These are phyloP conservation scores for Solanum rostratum DNA, from an alignment of 257 asterid genomes.

Conservation along the genomic window DNA sequence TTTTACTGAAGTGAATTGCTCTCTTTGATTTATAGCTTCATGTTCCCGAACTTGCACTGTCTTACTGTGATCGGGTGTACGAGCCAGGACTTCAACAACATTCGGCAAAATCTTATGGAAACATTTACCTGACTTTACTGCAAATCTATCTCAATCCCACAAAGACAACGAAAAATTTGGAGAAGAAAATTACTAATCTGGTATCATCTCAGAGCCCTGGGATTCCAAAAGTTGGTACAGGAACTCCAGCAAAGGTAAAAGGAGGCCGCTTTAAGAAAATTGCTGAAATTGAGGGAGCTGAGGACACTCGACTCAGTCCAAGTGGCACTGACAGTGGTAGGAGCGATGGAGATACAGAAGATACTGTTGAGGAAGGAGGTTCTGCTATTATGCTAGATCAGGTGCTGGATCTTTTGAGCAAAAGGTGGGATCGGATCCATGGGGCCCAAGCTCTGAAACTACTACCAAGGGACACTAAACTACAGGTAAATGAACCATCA, in stretches of 20 bases:
- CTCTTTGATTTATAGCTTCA: conserved; percentile 42
- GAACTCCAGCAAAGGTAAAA: conserved; percentile 31
- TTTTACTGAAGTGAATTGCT: not conserved
- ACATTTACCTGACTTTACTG: conserved; percentile 75
- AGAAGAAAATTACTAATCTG: conserved; percentile 56
- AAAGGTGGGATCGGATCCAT: conserved; percentile 90
- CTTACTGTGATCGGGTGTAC: conserved; percentile 85
- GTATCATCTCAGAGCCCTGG: conserved; percentile 45
- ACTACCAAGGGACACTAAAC: conserved; percentile 84
- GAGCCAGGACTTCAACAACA: conserved; percentile 54
- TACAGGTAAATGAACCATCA: conserved; percentile 40
- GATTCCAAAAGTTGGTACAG: conserved; percentile 35
- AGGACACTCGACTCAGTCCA: conserved; percentile 59
- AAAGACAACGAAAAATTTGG: conserved; percentile 68
- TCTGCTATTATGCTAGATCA: conserved; percentile 81
- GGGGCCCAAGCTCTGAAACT: conserved; percentile 93
- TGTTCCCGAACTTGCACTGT: conserved; percentile 86
- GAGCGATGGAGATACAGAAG: conserved; percentile 87
- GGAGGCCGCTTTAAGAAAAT: conserved; percentile 51
- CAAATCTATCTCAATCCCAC: conserved; percentile 86
- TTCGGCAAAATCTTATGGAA: conserved; percentile 60
- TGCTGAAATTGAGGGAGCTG: conserved; percentile 86
- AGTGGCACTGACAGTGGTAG: conserved; percentile 90
- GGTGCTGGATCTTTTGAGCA: conserved; percentile 83
- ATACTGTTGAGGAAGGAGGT: conserved; percentile 51